Base-by-base conservation (phyloP, 768 basidiomycete species). In the Rhodotorula kratochvilovae region DNA sequence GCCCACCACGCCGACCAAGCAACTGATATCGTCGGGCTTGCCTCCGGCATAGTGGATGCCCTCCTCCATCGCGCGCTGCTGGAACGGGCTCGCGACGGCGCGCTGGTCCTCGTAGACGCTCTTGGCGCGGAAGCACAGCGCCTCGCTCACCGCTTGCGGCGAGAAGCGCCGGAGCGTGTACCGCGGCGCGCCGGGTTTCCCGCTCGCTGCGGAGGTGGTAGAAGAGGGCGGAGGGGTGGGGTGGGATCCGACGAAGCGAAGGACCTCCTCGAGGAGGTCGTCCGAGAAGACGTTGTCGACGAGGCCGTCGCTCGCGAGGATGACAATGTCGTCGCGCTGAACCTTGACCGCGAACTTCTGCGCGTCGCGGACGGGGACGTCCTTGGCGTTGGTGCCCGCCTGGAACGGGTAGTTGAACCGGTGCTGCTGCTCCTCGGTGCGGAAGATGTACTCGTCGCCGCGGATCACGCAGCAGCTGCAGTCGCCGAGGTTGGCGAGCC, bases 351-450 rank as follows among this genome's bases (percentile, higher is more conserved):
- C 78, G 64, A 88, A 86, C 11, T 87, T 81, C 68, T 87, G 88
- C 3, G 90, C 89, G 60, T 90, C 85, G 29, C 83, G 78, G 77
- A 79, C 77, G 25, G 90, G 88, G 35, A 84, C 85, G 29, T 87
- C 86, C n/a, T 84, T 81, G 4, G 85, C 85, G 53, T 85, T 82
- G 4, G 87, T 87, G 13, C 87, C 87, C 42, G 89, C 86, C 76
- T 87, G 87, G 39, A 84, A 82, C 0, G 86, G 87, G n/a, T 84
- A 85, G 75, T 88, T 88, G 80, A 88, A 88, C 23, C 84, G 85
- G 85, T 91, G 92, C 87, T 92, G 93, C 90, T 95, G 94, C 80
- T 96, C 94, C 54, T 90, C 86, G 60, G 88, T 90, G 43, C 92
- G 84, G 88, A 92, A 96, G 3, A 87, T 86, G 55, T 96, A 87